phyloP scores from a whole-genome alignment of 768 basidiomycete genomes.

The Kwoniella bestiolae region DNA sequence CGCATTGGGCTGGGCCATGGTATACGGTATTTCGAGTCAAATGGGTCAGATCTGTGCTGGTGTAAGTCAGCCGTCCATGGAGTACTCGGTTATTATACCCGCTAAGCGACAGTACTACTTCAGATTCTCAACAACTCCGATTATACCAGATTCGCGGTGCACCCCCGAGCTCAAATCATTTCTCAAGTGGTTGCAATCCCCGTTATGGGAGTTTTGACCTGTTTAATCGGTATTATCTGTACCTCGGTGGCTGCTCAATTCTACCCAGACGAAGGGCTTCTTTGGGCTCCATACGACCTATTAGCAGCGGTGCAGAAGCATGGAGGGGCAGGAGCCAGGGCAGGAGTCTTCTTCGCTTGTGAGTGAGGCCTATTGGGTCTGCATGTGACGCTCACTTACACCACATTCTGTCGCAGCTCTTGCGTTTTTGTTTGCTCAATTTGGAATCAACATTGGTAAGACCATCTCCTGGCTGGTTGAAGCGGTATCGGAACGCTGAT shows the following conservation, averaged over 20 bases:
- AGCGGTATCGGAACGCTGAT: too few relatives aligned
- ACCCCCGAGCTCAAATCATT: constrained; percentile 38
- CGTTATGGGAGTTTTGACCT: constrained; percentile 29
- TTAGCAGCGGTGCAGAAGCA: constrained; percentile 33
- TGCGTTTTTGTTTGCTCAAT: constrained; percentile 43
- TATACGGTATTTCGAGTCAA: constrained; percentile 39
- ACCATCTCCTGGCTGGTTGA: neutral
- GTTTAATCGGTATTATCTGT: constrained; percentile 48
- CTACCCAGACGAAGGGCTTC: constrained; percentile 43
- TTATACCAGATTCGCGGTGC: constrained; percentile 44
- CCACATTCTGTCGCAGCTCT: constrained; percentile 26
- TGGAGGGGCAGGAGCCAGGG: constrained; percentile 44
- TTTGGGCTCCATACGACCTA: constrained; percentile 44
- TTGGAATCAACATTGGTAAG: constrained; percentile 43
- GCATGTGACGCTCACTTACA: too few relatives aligned
- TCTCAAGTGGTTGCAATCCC: constrained; percentile 32
- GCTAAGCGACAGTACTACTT: neutral
- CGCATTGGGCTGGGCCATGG: constrained; percentile 47
- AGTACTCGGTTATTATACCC: neutral
- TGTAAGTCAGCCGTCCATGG: neutral
- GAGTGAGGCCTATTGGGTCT: neutral
- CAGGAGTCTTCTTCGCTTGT: constrained; percentile 53
- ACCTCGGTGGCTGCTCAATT: constrained; percentile 47
- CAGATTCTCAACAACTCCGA: constrained; percentile 47
- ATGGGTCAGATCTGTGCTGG: constrained; percentile 38